A percentile compares a stretch with the other conserved stretches of the same genome.
These are phyloP conservation scores for Pythium brachiatum DNA, from an alignment of 352 stramenopile species.

Conservation along the genomic window DNA sequence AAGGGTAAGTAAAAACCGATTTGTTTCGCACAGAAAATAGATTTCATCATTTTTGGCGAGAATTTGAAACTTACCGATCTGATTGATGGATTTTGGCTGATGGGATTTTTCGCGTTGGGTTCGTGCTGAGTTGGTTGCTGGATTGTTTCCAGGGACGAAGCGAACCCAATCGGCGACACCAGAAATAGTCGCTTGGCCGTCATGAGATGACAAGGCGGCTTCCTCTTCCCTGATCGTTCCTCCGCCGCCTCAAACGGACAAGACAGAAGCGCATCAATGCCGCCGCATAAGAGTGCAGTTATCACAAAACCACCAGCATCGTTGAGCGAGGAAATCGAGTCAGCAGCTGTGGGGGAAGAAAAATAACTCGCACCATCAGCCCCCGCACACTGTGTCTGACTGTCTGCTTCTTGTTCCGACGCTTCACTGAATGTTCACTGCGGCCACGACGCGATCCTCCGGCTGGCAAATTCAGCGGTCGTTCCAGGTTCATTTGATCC, in stretches of 20 bases:
- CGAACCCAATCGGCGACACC: not conserved
- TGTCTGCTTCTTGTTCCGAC: not conserved
- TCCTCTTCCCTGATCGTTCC: not conserved
- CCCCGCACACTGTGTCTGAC: no score
- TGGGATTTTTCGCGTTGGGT: not conserved
- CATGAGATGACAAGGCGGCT: slow-evolving; percentile 3
- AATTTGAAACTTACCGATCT: no score
- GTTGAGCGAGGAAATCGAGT: not conserved
- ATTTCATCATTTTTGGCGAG: not conserved
- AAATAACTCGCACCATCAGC: not conserved
- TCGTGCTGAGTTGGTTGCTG: not conserved
- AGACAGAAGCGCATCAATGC: not conserved
- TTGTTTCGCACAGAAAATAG: not conserved
- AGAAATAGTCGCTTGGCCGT: not conserved
- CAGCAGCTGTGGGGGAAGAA: not conserved
- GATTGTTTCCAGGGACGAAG: not conserved
- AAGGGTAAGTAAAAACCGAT: not conserved
- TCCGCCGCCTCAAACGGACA: slow-evolving; percentile 3
- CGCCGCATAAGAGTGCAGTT: not conserved
- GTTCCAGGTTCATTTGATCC: not conserved
- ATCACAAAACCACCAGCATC: not conserved
- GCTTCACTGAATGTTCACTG: not conserved
- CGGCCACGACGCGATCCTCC: not conserved
- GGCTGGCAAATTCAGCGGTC: not conserved
- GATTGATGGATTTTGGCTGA: not conserved